A percentile compares a stretch with the other conserved stretches of the same genome.
These are phyloP conservation scores for Dioscorea alata DNA, from an alignment of 106 monocot genomes.

Conservation along the genomic window DNA sequence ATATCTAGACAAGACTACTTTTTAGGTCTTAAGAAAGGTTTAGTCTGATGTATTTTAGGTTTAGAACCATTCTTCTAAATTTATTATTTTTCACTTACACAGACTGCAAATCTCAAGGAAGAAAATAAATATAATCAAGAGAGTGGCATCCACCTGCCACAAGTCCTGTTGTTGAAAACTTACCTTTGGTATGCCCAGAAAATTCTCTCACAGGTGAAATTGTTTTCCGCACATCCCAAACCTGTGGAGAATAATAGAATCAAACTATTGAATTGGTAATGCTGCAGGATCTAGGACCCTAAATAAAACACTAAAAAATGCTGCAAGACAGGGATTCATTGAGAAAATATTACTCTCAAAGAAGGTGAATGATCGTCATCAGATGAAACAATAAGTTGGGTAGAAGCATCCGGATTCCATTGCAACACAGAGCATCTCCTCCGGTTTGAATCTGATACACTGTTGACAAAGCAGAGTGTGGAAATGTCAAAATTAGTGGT, in stretches of 20 bases:
- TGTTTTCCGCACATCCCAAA: constrained; percentile 98
- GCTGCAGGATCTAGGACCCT: neutral
- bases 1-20: too few species aligned
- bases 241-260: constrained; percentile 23
- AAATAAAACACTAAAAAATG: neutral
- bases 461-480: constrained; percentile 21
- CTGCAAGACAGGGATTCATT: neutral
- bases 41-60: too few species aligned
- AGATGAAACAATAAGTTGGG: constrained; percentile 80
- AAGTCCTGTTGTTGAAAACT: neutral
- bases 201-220: constrained; percentile 85
- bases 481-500: too few species aligned
- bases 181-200: constrained; percentile 96
- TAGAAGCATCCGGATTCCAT: constrained; percentile 96
- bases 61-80: too few species aligned
- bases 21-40: too few species aligned
- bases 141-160: too few species aligned
- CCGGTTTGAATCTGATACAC: constrained; percentile 63
- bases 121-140: too few species aligned
- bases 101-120: too few species aligned
- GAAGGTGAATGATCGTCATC: constrained; percentile 91
- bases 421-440: constrained; percentile 93
- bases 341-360: constrained; percentile 43
- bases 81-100: too few species aligned
- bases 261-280: too few species aligned